These are phyloP conservation scores for Phytophthora crassamura DNA, from an alignment of 352 stramenopile genomes.

Conservation along the genomic window DNA sequence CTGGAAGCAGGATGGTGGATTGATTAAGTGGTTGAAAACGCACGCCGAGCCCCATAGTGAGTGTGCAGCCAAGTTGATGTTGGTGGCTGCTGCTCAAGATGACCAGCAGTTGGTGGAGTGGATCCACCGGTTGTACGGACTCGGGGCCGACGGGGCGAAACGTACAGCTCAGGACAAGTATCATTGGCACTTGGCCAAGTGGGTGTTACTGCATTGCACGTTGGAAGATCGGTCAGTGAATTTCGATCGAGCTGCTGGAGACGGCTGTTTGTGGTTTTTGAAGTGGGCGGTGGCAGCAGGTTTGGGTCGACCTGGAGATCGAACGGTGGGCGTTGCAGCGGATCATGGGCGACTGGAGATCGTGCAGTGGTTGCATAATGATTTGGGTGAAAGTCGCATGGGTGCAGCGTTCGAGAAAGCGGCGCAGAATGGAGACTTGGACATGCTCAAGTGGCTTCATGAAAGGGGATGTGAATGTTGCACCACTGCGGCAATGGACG, in stretches of 20 bases:
- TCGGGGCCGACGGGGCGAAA: constrained; percentile 10
- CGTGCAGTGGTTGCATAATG: constrained; percentile 17
- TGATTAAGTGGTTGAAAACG: constrained; percentile 16
- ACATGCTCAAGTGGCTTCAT: constrained; percentile 30
- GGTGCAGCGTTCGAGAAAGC: constrained; percentile 18
- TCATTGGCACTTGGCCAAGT: constrained; percentile 14
- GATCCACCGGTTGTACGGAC: constrained; percentile 8
- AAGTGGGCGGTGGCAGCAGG: constrained; percentile 11
- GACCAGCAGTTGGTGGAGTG: constrained; percentile 15
- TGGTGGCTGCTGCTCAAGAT: constrained; percentile 16
- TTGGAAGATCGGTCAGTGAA: constrained; percentile 21
- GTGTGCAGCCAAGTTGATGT: constrained; percentile 17
- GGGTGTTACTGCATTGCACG: constrained; percentile 19
- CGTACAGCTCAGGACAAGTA: constrained; percentile 15
- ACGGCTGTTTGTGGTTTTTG: constrained; percentile 23
- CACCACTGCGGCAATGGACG: constrained; percentile 25
- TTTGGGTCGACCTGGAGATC: constrained; percentile 3
- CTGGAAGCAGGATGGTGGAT: constrained; percentile 8
- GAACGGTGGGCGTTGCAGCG: constrained; percentile 23
- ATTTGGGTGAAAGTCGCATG: constrained; percentile 11
- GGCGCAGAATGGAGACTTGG: constrained; percentile 17
- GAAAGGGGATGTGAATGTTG: constrained; percentile 24
- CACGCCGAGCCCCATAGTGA: constrained; percentile 12
- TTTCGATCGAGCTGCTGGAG: constrained; percentile 15
- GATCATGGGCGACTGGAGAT: constrained; percentile 18